These are phyloP conservation scores for Apiospora marii DNA, from an alignment of 2,329 filamentous ascomycete species.

Conservation along the genomic window DNA sequence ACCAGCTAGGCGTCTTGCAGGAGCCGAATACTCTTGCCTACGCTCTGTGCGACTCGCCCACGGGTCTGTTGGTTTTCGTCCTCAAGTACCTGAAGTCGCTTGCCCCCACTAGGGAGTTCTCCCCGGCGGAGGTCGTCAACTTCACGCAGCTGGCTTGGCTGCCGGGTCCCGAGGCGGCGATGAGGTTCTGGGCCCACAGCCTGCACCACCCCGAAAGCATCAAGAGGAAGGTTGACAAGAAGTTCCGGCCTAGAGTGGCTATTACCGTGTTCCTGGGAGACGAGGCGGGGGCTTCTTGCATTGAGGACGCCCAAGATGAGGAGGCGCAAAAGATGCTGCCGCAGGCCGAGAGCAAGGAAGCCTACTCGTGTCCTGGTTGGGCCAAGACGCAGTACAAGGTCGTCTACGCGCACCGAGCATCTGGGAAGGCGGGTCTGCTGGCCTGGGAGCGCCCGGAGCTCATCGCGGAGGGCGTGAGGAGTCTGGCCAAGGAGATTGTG, in stretches of 20 bases:
- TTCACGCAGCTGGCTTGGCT: slow-evolving; percentile 71
- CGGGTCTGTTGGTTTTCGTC: slow-evolving; percentile 63
- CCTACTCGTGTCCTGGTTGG: slow-evolving; percentile 59
- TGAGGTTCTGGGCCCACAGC: slow-evolving; percentile 63
- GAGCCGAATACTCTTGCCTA: slow-evolving; percentile 66
- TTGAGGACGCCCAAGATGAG: slow-evolving; percentile 27
- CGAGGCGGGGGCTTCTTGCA: slow-evolving; percentile 28
- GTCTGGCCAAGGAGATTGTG: slow-evolving; percentile 50
- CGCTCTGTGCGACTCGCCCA: slow-evolving; percentile 68
- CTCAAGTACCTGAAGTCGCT: slow-evolving; percentile 54
- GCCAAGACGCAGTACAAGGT: slow-evolving; percentile 53
- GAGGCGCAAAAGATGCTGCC: slow-evolving; percentile 34
- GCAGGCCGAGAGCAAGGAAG: slow-evolving; percentile 28
- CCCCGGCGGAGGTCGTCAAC: slow-evolving; percentile 63
- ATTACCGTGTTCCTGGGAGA: slow-evolving; percentile 58
- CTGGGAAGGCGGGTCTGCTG: slow-evolving; percentile 53
- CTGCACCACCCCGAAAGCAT: slow-evolving; percentile 44
- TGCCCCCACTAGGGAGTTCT: slow-evolving; percentile 50
- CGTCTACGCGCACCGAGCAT: slow-evolving; percentile 48
- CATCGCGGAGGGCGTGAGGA: slow-evolving; percentile 51
- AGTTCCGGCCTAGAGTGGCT: slow-evolving; percentile 45
- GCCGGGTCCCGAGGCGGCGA: slow-evolving; percentile 67
- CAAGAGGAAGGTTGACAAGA: slow-evolving; percentile 39
- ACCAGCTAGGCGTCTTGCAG: slow-evolving; percentile 37
- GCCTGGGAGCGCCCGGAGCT: slow-evolving; percentile 58